Base-by-base conservation (phyloP, 345 rosid species). In the Nasturtium officinale region DNA sequence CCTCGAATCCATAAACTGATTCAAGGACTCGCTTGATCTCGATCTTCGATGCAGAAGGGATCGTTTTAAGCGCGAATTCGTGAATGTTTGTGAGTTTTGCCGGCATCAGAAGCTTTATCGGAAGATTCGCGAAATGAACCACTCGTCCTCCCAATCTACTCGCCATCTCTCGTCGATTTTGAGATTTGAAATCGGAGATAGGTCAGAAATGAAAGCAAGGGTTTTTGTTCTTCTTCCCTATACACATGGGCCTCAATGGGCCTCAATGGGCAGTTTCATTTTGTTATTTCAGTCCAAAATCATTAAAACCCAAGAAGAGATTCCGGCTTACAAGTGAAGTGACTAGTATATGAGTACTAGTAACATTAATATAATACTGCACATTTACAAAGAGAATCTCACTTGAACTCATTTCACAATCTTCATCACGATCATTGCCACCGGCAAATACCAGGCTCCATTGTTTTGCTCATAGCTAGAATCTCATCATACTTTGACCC, bases 21-120 rank as follows among this genome's bases (percentile, higher is more conserved):
- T 89, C 92, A 10, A 96, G 96, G 13, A 90, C 94, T 70, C 99
- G 94, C 81, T 91, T 95, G 87, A 92, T 95, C 80, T 95, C 98
- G 72, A 92, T 85, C 85, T 92, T 95, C 35, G 98, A 75, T 10
- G 97, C 98, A 0, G 97, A 87, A 0, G 97, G 97, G 56, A 96
- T 82, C 3, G 98, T 90, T 77, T 85, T 90, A 42, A 96, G 81
- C 0, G 96, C 86, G 58, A 89, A 84, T 68, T 96, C 99, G 43
- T 45, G 66, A 74, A 95, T 89, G 83, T 87, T 89, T 1, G 75
- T 73, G 63, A 83, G 82, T 6, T 87, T 82, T 6, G 71, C 74
- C 0, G 99, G 98, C 89, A 85, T 81, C 35, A 88, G 69, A 9
- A 95, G 91, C 83, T 85, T 92, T 40, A 90, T 87, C 56, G 97